Evolutionary conservation across 1,284 basidiomycete species (phyloP).

Genomic region (Hemileia vastatrix): DNA sequence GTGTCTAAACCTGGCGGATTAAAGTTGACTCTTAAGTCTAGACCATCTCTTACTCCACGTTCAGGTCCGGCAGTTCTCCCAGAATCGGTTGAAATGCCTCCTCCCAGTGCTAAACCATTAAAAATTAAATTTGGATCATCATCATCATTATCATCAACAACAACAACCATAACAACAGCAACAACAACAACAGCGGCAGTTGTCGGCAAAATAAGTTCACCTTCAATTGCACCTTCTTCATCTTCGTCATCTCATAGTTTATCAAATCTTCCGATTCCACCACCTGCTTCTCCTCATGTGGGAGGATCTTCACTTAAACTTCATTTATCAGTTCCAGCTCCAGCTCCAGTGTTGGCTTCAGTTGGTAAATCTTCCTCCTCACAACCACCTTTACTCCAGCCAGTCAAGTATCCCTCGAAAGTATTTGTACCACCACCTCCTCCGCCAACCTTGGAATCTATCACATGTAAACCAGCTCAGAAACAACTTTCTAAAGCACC

Average conservation of each 20-base stretch:
- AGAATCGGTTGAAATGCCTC: neutral
- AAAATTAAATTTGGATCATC: too few relatives aligned
- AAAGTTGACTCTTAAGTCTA: conserved; percentile 13
- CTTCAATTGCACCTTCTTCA: too few relatives aligned
- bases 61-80: neutral
- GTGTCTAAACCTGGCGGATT: conserved; percentile 8
- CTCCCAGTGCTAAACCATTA: conserved; percentile 4
- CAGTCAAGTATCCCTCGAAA: neutral
- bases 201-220: too few relatives aligned
- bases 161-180: neutral
- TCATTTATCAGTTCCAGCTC: neutral
- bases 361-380: neutral
- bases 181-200: neutral
- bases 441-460: neutral
- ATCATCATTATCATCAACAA: neutral
- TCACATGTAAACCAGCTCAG: too few relatives aligned
- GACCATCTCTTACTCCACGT: neutral
- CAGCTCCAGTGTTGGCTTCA: neutral
- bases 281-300: neutral
- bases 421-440: conserved; percentile 11
- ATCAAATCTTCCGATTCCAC: neutral
- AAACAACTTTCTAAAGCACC: too few relatives aligned
- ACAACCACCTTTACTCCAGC: neutral
- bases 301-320: neutral
- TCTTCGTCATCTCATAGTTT: conserved; percentile 3